These are phyloP conservation scores for Boletus coccyginus DNA, from an alignment of 768 basidiomycete species.

Conservation along the genomic window DNA sequence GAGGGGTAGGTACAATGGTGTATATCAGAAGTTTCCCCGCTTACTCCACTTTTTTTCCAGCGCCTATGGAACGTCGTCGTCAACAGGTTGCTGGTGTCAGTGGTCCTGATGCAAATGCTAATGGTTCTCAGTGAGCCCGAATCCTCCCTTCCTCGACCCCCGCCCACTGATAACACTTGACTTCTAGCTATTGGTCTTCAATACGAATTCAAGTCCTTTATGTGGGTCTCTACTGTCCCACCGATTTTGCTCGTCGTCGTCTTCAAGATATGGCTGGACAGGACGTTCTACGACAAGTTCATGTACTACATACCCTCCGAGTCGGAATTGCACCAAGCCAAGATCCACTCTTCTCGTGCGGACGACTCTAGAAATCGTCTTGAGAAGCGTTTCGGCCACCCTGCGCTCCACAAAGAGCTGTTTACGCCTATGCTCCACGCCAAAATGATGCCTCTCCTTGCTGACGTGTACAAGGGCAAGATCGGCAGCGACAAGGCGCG, in stretches of 20 bases:
- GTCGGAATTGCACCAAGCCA: conserved; percentile 67
- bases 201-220: conserved; percentile 65
- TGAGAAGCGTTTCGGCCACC: conserved; percentile 92
- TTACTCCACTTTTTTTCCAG: conserved; percentile 35
- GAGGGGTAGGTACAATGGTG: conserved; percentile 62
- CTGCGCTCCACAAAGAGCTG: conserved; percentile 81
- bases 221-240: conserved; percentile 83
- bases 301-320: conserved; percentile 82
- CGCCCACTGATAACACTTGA: background rate
- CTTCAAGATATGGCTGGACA: conserved; percentile 85
- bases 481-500: conserved; percentile 61
- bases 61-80: conserved; percentile 92
- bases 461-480: conserved; percentile 75
- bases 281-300: conserved; percentile 65
- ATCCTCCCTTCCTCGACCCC: background rate
- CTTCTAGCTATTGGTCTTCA: conserved; percentile 79
- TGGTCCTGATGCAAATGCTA: conserved; percentile 83
- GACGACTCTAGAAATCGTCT: conserved; percentile 74
- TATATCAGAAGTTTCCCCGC: background rate
- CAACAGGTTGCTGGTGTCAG: conserved; percentile 79
- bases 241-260: conserved; percentile 73
- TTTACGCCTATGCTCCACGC: conserved; percentile 88
- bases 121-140: conserved; percentile 77
- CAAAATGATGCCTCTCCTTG: conserved; percentile 76
- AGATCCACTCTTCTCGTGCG: conserved; percentile 74